Evolutionary conservation across 2,329 filamentous ascomycete genomes (phyloP).

Genomic region (Fusarium irregulare): DNA sequence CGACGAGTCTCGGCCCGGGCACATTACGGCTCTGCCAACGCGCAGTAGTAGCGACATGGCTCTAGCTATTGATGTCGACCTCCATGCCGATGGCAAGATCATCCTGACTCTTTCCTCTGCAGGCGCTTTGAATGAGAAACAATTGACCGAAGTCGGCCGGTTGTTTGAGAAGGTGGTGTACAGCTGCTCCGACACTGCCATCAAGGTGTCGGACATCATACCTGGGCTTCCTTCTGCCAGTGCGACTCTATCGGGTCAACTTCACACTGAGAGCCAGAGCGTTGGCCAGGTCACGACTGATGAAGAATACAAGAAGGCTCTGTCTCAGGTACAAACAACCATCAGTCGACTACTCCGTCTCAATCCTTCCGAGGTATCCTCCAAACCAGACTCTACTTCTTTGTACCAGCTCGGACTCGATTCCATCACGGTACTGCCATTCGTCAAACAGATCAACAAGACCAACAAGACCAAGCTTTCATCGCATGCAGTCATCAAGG

Average conservation of each 20-base stretch:
- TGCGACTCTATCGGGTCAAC: rapidly evolving
- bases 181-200: neutral
- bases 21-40: slow-evolving; percentile 6
- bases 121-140: neutral
- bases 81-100: slow-evolving; percentile 15
- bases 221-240: neutral
- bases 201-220: neutral
- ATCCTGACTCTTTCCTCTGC: slow-evolving; percentile 7
- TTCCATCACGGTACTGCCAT: slow-evolving; percentile 20
- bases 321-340: neutral
- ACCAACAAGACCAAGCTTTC: slow-evolving; percentile 10
- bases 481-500: slow-evolving; percentile 12
- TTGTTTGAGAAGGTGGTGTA: slow-evolving; percentile 12
- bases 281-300: rapidly evolving
- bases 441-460: slow-evolving; percentile 21
- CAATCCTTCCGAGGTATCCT: neutral
- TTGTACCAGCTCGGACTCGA: slow-evolving; percentile 23
- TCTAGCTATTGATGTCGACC: slow-evolving; percentile 17
- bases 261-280: rapidly evolving
- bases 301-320: neutral
- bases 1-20: neutral
- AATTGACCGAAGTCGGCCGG: neutral
- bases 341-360: neutral
- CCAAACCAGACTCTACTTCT: slow-evolving; percentile 3
- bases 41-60: slow-evolving; percentile 22